Percentiles rank a stretch among this genome's conserved stretches.
These are phyloP conservation scores for Lentinula detonsa DNA, from an alignment of 768 basidiomycete genomes.

Conservation along the genomic window DNA sequence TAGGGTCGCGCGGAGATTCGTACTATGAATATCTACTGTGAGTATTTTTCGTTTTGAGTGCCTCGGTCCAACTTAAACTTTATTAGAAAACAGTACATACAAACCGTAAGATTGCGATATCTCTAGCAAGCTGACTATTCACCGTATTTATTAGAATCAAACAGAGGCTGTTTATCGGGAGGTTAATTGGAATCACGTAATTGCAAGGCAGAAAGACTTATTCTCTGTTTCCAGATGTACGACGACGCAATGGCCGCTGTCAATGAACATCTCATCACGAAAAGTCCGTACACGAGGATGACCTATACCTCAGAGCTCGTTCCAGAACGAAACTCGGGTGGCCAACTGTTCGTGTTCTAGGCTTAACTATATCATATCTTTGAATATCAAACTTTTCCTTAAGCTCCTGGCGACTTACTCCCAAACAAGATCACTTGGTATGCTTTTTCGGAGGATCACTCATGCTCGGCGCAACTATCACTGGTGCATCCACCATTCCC, in stretches of 20 bases:
- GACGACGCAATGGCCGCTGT: conserved; percentile 80
- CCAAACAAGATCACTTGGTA: conserved; percentile 94
- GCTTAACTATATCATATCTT: not conserved
- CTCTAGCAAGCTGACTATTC: not conserved
- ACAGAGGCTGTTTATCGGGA: conserved; percentile 75
- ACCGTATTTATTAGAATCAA: conserved; percentile 39
- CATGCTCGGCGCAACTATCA: conserved; percentile 78
- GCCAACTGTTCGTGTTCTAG: conserved; percentile 27
- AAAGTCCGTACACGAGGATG: conserved; percentile 51
- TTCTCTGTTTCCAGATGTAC: conserved; percentile 64
- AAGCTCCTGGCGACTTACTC: conserved; percentile 69
- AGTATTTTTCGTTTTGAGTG: conserved; percentile 14
- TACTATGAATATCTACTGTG: conserved; percentile 90
- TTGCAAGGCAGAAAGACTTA: not conserved
- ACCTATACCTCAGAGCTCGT: conserved; percentile 80
- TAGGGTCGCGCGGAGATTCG: conserved; percentile 90
- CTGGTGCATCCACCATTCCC: conserved; percentile 44
- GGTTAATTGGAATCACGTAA: conserved; percentile 30
- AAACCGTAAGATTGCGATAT: conserved; percentile 47
- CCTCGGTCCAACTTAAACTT: not conserved
- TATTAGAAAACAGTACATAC: conserved; percentile 71
- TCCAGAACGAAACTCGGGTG: conserved; percentile 41
- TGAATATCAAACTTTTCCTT: conserved; percentile 2
- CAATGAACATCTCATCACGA: conserved; percentile 65
- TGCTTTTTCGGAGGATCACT: conserved; percentile 93